Evolutionary conservation across 306 rosid genomes (phyloP), one percentile per base, ranked within the genome.

Genomic region (Comarum palustre): DNA sequence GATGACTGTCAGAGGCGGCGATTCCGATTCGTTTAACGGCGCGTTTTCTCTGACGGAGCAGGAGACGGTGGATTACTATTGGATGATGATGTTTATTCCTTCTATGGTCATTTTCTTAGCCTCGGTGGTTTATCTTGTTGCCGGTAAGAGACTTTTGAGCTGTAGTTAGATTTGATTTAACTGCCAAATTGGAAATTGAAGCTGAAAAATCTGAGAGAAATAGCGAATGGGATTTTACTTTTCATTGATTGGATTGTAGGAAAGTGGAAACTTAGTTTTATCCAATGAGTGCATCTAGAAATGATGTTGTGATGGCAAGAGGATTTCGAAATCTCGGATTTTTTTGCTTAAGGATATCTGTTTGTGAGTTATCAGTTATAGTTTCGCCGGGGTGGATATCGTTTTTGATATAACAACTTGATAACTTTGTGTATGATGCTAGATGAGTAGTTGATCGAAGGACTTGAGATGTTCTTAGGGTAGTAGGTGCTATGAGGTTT

Each of bases 31-130:
- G 55, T 80, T 81, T 58, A 81, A 79, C 10, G 86, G 91, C 3
- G 91, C 93, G 71, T 91, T 84, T 75, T 87, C 84, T 82, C 88
- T 94, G 5, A 94, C 96, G 60, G 92, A 94, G 69, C 97, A 94
- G 81, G 95, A 91, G 73, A 84, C 84, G 58, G 96, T 80, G 67
- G 99, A 94, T 86, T 94, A 88, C 77, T 91, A 84, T 79, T 87
- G 93, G 96, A 83, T 87, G 96, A 91, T 94, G 69, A 88, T 88
- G 81, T 88, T 94, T 82, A n/a, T 90, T 81, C 99, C 99, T 5
- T 84, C 97, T 0, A 16, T 71, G 73, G 67, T 94, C 69, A 46
- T 90, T 74, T 94, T 94, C 79, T 70, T 68, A 66, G 48, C 77
- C 12, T 85, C 97, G 24, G 78, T 14, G 36, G 84, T 88, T 25